phyloP scores from a whole-genome alignment of 306 rosid species.

The Rosa multiflora region DNA sequence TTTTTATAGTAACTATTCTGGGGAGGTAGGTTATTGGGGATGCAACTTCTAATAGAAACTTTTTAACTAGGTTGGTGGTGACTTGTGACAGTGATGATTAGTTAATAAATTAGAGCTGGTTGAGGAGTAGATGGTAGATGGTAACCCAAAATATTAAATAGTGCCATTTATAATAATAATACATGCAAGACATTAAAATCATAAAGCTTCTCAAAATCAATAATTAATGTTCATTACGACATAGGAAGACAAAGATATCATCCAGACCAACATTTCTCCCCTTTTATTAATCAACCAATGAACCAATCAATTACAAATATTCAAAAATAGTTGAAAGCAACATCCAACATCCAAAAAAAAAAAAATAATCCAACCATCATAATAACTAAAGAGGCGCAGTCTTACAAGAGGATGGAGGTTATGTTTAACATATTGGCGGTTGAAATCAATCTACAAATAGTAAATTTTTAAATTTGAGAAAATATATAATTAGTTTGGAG shows the following conservation, averaged over 20 bases:
- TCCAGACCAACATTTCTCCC: not conserved
- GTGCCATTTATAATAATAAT: not conserved
- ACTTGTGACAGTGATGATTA: constrained; percentile 14
- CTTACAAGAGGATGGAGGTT: too few species aligned
- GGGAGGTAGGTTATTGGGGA: constrained; percentile 16
- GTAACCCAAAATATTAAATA: constrained; percentile 21
- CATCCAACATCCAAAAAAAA: not conserved
- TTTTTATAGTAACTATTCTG: not conserved
- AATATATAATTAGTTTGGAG: too few species aligned
- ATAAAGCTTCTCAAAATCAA: constrained; percentile 2
- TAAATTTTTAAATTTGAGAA: too few species aligned
- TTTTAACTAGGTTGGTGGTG: not conserved
- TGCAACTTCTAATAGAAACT: constrained; percentile 14
- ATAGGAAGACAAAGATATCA: not conserved
- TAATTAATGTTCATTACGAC: not conserved
- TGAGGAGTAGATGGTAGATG: not conserved
- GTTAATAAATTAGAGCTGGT: constrained; percentile 15
- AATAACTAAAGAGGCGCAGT: too few species aligned
- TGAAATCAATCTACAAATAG: too few species aligned
- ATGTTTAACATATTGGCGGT: too few species aligned
- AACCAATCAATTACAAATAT: not conserved
- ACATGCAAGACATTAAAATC: not conserved
- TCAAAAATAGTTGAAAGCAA: not conserved
- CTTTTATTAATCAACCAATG: not conserved
- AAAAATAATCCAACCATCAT: too few species aligned